Evolutionary conservation across 1,284 basidiomycete genomes (phyloP).

Genomic region (Meripilus lineatus): DNA sequence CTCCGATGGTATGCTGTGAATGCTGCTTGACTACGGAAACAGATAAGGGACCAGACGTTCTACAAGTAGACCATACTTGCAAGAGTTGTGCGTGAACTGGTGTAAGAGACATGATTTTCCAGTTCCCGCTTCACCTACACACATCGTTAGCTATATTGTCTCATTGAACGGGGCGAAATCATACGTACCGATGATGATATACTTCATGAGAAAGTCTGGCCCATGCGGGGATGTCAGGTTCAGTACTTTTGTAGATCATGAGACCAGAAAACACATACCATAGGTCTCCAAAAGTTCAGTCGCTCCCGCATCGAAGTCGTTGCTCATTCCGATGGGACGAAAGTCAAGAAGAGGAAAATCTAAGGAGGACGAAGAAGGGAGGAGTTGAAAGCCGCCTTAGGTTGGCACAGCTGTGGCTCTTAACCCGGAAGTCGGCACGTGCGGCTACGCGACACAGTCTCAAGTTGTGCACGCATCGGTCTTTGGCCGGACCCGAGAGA

Average conservation of each 20-base stretch:
- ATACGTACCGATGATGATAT: constrained; percentile 85
- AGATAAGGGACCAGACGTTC: constrained; percentile 4
- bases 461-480: no score
- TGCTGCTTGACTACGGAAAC: constrained; percentile 81
- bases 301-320: constrained; percentile 70
- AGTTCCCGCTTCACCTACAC: constrained; percentile 86
- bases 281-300: constrained; percentile 93
- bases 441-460: no score
- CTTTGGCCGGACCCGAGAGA: no score
- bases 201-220: constrained; percentile 95
- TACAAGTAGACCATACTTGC: constrained; percentile 43
- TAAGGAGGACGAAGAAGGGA: background rate
- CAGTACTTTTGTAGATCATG: background rate
- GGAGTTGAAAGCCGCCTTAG: no score
- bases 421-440: no score
- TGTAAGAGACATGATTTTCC: constrained; percentile 96
- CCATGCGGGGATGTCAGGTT: background rate
- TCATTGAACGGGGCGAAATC: background rate
- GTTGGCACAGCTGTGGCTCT: no score
- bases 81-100: constrained; percentile 92
- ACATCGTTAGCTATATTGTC: background rate
- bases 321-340: constrained; percentile 35
- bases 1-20: constrained; percentile 96
- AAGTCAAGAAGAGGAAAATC: constrained; percentile 3
- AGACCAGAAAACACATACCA: constrained; percentile 42